Base-by-base conservation (phyloP, 2,329 filamentous ascomycete genomes). In the Tolypocladium paradoxum region DNA sequence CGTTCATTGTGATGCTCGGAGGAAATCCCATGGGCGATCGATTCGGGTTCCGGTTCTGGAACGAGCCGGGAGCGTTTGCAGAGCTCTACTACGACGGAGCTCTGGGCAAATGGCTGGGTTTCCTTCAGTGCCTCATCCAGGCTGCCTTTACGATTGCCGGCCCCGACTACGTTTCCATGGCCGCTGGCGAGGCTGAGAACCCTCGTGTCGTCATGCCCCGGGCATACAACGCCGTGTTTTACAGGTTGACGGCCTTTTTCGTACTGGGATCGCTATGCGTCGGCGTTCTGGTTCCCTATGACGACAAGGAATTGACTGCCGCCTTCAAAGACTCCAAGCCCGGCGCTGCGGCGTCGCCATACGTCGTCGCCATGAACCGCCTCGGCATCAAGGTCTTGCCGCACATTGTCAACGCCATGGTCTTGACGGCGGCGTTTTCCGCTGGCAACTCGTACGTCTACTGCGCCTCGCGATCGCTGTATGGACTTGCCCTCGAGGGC, bases 1-100 rank as follows among this genome's bases (percentile, higher is more conserved):
- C 89, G 2, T 89, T 95, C 62, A 77, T 95, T 58, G 82, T 83
- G 58, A 92, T 93, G 84, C 71, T 93, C 1, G 90, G 89, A 8
- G 90, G 87, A 3, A 93, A 92, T 59, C 90, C 90, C 0, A 65
- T 82, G 1, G 74, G 79, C 37, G 85, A 91, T 59, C 73, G 79
- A 0, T 88, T 88, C 57, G 88, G 88, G 1, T 92, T 92, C 64
- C 77, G 67, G 0, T 82, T 78, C 65, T 86, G 82, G 81, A 73
- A 76, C 4, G 71, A 79, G 0, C 88, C 87, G 0, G 88, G 88
- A 1, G 75, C 87, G 0, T 91, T 92, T 64, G 77, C 79, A 3
- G 78, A 84, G 56, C 76, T 84, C 48, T 83, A 86, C 63, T 79
- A 76, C 35, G 73, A 73, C 0, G 88, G 87, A 0, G 64, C 73